Base-by-base conservation (phyloP, 1,284 basidiomycete species). In the Exsudoporus floridanus region DNA sequence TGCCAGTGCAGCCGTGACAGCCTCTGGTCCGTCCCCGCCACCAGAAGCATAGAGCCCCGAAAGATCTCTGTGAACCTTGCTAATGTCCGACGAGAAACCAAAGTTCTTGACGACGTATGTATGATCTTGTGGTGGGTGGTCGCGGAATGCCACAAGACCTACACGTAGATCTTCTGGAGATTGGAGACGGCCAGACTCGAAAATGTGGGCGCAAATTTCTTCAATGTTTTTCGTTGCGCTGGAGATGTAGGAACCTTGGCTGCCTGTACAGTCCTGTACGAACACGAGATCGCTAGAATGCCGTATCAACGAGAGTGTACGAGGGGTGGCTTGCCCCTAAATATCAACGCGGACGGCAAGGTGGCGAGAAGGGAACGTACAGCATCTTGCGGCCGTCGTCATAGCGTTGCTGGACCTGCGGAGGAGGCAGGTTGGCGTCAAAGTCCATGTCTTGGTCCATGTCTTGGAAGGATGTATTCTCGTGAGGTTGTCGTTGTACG, bases 171-270 rank as follows among this genome's bases (percentile, higher is more conserved):
- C 94, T 60, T 96, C 93, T 35, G 80, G 82, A 35, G 82, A 77
- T 64, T 90, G 86, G 21, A 99, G 83, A 65, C 90, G 91, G 46
- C 96, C 94, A 27, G 94, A 97, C 73, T 94, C 88, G 71, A 94
- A 90, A 64, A 99, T 99, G 74, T 93, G 88, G 53, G 91, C 91
- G 71, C 94, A 97, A 66, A 99, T 99, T 67, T 90, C 83, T 66
- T 96, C 92, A 74, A 99, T 98, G 74, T 99, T 98, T 76, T 91
- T 92, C 7, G 95, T 96, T n/a, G 95, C 94, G 47, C 91, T 90
- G 14, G 86, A 80, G 58, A 90, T 91, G 72, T 91, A 91, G 65
- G 83, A 86, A 37, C 90, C 88, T 65, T 92, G 89, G 63, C 86
- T 89, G 14, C 93, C 93, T 3, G 93, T 96, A 70, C 92, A 94